Evolutionary conservation across 2,329 filamentous ascomycete genomes (phyloP), one percentile per base, ranked within the genome.

Genomic region (Rutstroemia sp.): DNA sequence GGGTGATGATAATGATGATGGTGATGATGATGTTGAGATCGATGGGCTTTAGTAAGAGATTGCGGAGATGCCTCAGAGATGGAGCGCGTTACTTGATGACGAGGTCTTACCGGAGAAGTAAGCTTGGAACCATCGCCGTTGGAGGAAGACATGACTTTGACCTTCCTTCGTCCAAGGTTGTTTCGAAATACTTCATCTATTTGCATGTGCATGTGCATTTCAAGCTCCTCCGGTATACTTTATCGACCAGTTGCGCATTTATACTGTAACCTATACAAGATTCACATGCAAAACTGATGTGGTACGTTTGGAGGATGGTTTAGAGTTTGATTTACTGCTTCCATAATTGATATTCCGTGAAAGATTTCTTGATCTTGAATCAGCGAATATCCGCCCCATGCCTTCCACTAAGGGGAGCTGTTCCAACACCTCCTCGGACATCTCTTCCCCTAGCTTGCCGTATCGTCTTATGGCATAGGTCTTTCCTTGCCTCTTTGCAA

Each of bases 11-110:
- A 19, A 16, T 54, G 51, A 2, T 54, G 51, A 23, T 55, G 46
- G 25, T 50, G 46, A 16, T 54, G 51, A 25, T 54, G 44, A 48
- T 70, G 67, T 51, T 71, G 68, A 46, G 72, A 69, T 56, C 72
- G 70, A 55, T 75, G 73, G 54, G 71, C 67, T 39, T 62, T 62
- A 12, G 51, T 39, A 17, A 57, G 49, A n/a, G 59, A 37, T 9
- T 49, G 45, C 27, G 58, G 50, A 9, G 58, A 58, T 23, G 59
- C 30, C 23, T 67, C 66, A 17, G 60, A 60, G 41, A 64, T 64
- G 48, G 82, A 84, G 37, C 79, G 76, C 58, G 75, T 78, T 58
- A 82, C 72, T 62, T 80, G 78, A 63, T 81, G 80, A 57, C 75
- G 75, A 23, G 73, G 68, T n/a, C 37, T 38, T 16, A 21, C 52